Base-by-base conservation (phyloP, 179 eudicot species). In the Camellia oleifera region DNA sequence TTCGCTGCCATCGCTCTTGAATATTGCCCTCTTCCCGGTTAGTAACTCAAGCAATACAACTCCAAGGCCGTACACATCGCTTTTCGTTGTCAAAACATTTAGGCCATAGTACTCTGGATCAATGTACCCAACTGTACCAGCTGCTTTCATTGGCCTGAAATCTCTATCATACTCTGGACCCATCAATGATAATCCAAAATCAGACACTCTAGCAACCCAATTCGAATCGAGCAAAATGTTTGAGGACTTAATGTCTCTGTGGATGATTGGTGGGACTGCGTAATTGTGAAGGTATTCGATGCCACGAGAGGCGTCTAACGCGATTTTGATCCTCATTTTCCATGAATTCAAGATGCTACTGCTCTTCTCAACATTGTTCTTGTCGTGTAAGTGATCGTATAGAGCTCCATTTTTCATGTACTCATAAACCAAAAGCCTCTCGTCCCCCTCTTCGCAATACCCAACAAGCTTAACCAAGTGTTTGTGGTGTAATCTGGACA, bases 31-130 rank as follows among this genome's bases (percentile, higher is more conserved):
- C 79, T 87, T 96, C n/a, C 99, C 99, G 0, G 97, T 94, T 65
- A 96, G 68, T 3, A 96, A 88, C 81, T 96, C 99, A 11, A 96
- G 89, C 80, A 96, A 67, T 32, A 96, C 99, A 46, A 96, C 96
- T n/a, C 99, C 99, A 42, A 96, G 79, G 42, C 99, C 99, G 75
- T 96, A 96, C 0, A 96, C 98, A 79, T 96, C 99, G 52, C 96
- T 94, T 85, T 96, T 96, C 9, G 91, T 84, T 6, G 99, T 96
- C 56, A 96, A 53, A 52, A 96, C 94, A 78, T 92, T 96, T 62
- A 96, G 85, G 50, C 93, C 90, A 26, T 94, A 96, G 78, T 94
- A 96, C 86, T 96, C 98, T 0, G 99, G 99, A 81, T 96, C 99
- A 8, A 96, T 96, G 82, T 96, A 96, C 65, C 99, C 99, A 1